Base-by-base conservation (phyloP, 495 filamentous ascomycete genomes). In the Talaromyces nanjingensis region DNA sequence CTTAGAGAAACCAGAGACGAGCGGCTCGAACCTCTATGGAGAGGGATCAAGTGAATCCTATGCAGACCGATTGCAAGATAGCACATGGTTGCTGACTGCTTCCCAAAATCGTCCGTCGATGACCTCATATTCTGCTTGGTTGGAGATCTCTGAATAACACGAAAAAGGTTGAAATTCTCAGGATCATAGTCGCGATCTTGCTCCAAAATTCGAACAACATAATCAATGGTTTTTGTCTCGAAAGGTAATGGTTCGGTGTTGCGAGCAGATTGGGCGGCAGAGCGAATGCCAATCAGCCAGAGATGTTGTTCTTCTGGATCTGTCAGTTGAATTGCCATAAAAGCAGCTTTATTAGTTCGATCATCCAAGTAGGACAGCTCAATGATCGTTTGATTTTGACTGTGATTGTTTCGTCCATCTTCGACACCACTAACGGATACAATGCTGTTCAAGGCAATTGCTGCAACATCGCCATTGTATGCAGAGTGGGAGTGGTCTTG, bases 1-100 rank as follows among this genome's bases (percentile, higher is more conserved):
- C 69, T 77, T 56, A 86, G 69, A 12, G 79, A 86, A 18, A 83
- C 80, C 60, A 76, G 78, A 5, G 84, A 87, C 6, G 78, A 74
- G 55, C 82, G 85, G 74, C 77, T 82, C 67, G 73, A 76, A 47
- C 72, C 72, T 71, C 87, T 90, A 16, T 87, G 84, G 64, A 93
- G 74, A 47, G 91, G 89, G 18, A 96, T 83, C 20, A 97, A 69
- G 73, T 96, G 88, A 58, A 96, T 79, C 63, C 91, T 89, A 75
- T 94, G 88, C 18, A 89, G 81, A 18, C 92, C 93, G 68, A 98
- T 85, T 0, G 87, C 91, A 58, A 98, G 84, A 72, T 96, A 97
- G 70, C 88, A 96, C 34, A 89, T 83, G 8, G 83, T 86, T 3
- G 89, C 86, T 4, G 83, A 84, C 60, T 90, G 71, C 64, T 91